Evolutionary conservation across 129 eudicot species (phyloP).

Genomic region (Cynara cardunculus): DNA sequence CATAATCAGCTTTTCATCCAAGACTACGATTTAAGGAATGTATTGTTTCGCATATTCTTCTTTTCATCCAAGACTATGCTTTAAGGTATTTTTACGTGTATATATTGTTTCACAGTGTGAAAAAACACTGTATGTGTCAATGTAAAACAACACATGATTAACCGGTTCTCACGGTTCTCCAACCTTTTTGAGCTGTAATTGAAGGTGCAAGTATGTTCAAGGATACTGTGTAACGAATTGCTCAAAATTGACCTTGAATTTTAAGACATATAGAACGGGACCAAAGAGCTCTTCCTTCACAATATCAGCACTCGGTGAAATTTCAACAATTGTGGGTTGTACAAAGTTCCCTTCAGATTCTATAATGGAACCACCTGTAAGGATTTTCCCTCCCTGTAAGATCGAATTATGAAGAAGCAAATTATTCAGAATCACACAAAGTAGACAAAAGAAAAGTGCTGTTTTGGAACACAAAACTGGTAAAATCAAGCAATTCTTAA

Average conservation of each 20-base stretch:
- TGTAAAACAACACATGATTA: too few relatives aligned
- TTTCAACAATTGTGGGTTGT: conserved; percentile 88
- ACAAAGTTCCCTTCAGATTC: conserved; percentile 96
- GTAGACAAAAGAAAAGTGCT: not conserved
- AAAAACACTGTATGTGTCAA: too few relatives aligned
- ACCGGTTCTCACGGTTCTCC: too few relatives aligned
- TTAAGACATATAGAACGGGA: conserved; percentile 86
- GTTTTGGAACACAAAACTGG: not conserved
- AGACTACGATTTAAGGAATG: too few relatives aligned
- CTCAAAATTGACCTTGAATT: conserved; percentile 58
- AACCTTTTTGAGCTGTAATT: not conserved
- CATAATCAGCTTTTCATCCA: too few relatives aligned
- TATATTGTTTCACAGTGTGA: too few relatives aligned
- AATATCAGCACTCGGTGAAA: conserved; percentile 62
- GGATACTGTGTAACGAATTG: not conserved
- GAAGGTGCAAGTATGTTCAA: not conserved
- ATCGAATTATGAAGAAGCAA: conserved; percentile 14
- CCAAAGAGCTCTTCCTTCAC: conserved; percentile 92
- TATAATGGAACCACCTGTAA: conserved; percentile 68
- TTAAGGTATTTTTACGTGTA: too few relatives aligned
- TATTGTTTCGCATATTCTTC: too few relatives aligned
- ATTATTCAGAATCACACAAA: not conserved
- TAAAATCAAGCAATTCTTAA: not conserved
- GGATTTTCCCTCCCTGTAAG: conserved; percentile 93
- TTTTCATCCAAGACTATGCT: too few relatives aligned